Evolutionary conservation across 768 basidiomycete genomes (phyloP), one percentile per base, ranked within the genome.

Genomic region (Termitomyces sp.): DNA sequence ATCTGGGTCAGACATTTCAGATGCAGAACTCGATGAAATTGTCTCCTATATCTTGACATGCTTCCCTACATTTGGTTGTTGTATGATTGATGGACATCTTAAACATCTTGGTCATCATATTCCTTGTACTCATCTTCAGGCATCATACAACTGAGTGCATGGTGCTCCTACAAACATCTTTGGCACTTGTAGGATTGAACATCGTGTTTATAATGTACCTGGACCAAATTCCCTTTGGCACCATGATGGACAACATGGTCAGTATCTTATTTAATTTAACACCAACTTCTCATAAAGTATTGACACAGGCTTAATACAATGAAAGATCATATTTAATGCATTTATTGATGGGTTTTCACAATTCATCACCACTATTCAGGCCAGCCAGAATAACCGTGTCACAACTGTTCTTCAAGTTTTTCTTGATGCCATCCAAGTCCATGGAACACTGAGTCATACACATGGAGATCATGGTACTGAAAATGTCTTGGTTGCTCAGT

Each of bases 371-470:
- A n/a, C n/a, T n/a, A n/a, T n/a, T n/a, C n/a, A n/a, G n/a, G n/a
- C n/a, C n/a, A n/a, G n/a, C n/a, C n/a, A 76, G 64, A 77, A 80
- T 59, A 81, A 80, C 50, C 50, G 61, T 3, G 73, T 66, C 0
- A 42, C 63, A 0, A 79, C 77, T 5, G 77, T 79, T 4, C 57
- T 74, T 0, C 23, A 65, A 0, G 56, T 75, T 0, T n/a, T 77
- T 77, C 52, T 50, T 66, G 1, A 58, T 44, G 67, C 63, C 0
- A 52, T 62, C 14, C 17, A 12, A 2, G 32, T 53, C 4, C 66
- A 70, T 64, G 71, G 75, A 1, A 37, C 69, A 1, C 76, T 74
- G 0, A 66, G 63, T 4, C 57, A 69, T 1, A 27, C 73, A 3
- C 55, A 72, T 6, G 76, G 74, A 4, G 75, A 79, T 56, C 72